Percentiles rank a stretch among this genome's conserved stretches.
Evolutionary conservation across 2,329 filamentous ascomycete genomes (phyloP).

Genomic region (Aspergillus tamarii): DNA sequence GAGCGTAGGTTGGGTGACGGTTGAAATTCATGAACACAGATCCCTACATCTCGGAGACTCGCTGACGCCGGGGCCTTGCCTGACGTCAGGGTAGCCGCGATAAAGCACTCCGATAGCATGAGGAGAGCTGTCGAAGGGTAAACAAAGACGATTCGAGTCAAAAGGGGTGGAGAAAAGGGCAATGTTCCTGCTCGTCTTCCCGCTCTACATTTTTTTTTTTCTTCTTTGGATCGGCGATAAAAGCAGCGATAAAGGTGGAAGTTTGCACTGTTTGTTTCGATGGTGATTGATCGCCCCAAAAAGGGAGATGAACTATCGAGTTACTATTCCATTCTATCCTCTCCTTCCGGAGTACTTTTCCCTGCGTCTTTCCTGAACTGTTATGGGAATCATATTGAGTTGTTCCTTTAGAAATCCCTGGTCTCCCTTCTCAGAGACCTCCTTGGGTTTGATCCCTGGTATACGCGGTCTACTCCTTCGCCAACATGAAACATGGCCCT

Average conservation of each 20-base stretch:
- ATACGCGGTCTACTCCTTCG: neutral
- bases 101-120: slow-evolving; percentile 55
- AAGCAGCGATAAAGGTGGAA: slow-evolving; percentile 25
- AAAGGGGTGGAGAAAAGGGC: neutral
- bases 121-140: slow-evolving; percentile 21
- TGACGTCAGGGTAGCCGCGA: slow-evolving; percentile 49
- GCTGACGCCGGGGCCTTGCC: slow-evolving; percentile 49
- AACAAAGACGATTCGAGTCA: neutral
- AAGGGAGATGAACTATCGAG: neutral
- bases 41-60: slow-evolving; percentile 75
- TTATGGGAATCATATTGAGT: neutral
- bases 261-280: slow-evolving; percentile 40
- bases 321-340: neutral
- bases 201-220: slow-evolving; percentile 14
- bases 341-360: neutral
- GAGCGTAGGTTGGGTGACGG: slow-evolving; percentile 74
- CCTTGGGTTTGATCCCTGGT: slow-evolving; percentile 1
- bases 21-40: slow-evolving; percentile 82
- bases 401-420: slow-evolving; percentile 11
- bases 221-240: slow-evolving; percentile 26
- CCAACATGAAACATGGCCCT: neutral
- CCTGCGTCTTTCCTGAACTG: neutral
- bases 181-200: slow-evolving; percentile 12
- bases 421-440: slow-evolving; percentile 16
- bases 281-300: neutral